phyloP scores from a whole-genome alignment of 768 basidiomycete species.

The Lepiota brunneoincarnata region DNA sequence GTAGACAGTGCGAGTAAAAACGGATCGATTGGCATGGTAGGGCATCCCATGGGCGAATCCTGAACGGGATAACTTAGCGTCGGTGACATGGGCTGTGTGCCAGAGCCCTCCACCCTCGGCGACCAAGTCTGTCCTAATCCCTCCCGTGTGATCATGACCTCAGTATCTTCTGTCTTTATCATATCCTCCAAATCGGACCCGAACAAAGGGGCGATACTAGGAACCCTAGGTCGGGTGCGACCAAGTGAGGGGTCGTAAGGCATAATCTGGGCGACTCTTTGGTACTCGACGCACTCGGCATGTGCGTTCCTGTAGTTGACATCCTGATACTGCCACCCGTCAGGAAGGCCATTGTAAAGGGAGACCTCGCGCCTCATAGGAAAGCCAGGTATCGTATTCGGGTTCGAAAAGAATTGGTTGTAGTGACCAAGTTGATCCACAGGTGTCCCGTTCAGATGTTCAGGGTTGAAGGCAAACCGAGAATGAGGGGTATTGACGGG shows the following conservation, averaged over 20 bases:
- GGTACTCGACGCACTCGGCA: slow-evolving; percentile 30
- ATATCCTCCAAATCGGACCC: slow-evolving; percentile 21
- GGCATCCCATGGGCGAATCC: not conserved
- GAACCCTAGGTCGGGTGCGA: slow-evolving; percentile 31
- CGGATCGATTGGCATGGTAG: slow-evolving; percentile 1
- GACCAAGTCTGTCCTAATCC: not conserved
- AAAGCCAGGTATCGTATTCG: slow-evolving; percentile 16
- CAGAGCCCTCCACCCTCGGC: not conserved
- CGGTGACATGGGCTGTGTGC: not conserved
- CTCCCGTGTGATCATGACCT: not conserved
- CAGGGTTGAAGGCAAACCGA: not conserved
- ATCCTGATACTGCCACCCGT: slow-evolving; percentile 44
- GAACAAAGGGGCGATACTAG: slow-evolving; percentile 38
- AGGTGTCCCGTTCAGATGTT: not conserved
- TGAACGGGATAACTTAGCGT: not conserved
- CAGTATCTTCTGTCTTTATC: slow-evolving; percentile 15
- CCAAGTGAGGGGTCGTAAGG: slow-evolving; percentile 17
- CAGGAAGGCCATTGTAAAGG: slow-evolving; percentile 43
- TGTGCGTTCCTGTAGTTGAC: slow-evolving; percentile 33
- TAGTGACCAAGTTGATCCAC: slow-evolving; percentile 2
- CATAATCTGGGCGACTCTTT: slow-evolving; percentile 10
- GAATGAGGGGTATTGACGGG: slow-evolving; percentile 9
- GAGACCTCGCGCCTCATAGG: slow-evolving; percentile 47
- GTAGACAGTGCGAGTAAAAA: slow-evolving; percentile 6
- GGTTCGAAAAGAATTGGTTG: slow-evolving; percentile 6